Evolutionary conservation across 140 eudicot species (phyloP), one percentile per base, ranked within the genome.

Genomic region (Bidens hawaiensis): DNA sequence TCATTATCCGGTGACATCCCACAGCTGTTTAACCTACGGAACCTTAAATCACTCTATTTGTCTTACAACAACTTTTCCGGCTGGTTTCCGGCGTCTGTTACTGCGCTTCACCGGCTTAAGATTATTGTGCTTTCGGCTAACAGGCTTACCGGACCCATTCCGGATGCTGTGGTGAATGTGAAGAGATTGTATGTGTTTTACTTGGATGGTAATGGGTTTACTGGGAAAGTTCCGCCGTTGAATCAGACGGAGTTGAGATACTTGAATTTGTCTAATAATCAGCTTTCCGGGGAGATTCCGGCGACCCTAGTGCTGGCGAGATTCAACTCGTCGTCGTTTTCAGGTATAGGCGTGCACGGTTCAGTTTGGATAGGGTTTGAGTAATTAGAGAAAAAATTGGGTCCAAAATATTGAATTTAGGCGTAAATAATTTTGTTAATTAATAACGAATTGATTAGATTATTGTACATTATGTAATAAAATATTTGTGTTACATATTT

Each of bases 1-100:
- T 80, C 82, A 4, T 17, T 90, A 43, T 74, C 83, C 26, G 97
- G 97, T 9, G 58, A 70, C 63, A 90, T 86, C 76, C 95, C 95
- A 16, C 15, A 63, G 11, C 81, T 90, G 46, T 73, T 90, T 5
- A 82, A 82, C 7, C 74, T 90, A 16, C 36, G 25, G 0, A 90
- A 90, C 58, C 90, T 90, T n/a, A 90, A 90, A 64, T 75, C 90
- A 4, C 76, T 90, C 14, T 90, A 42, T 53, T 79, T 90, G 43
- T 83, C 76, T 38, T 17, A 62, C 50, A 90, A 90, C 40, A 73
- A 68, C 22, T 81, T 90, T 31, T 77, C 87, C 54, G 97, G 94
- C 17, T 49, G 59, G 7, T 83, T 90, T 42, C 97, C 97, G 64
- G 71, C 59, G 25, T 64, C 80, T 13, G 38, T 90, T 24, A 52